Conservation (phyloP, 1,284 basidiomycete genomes). For the Ceratobasidium papillatum region DNA sequence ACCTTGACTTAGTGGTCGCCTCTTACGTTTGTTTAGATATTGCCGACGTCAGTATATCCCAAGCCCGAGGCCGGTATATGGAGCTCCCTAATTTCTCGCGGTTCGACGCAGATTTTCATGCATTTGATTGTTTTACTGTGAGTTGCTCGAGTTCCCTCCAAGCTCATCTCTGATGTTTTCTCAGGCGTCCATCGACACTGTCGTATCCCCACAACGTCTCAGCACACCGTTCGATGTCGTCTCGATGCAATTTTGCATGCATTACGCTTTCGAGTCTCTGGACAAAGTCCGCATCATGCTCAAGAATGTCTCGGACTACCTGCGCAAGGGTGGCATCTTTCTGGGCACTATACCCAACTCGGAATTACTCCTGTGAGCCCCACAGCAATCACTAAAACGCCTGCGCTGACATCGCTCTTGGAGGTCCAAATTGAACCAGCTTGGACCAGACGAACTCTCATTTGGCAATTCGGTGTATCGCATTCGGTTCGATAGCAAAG, state of each 20-base stretch:
- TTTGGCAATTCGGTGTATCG: slow-evolving; percentile 94
- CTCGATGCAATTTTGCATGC: slow-evolving; percentile 99
- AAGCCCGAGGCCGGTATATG: slow-evolving; percentile 77
- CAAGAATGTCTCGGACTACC: slow-evolving; percentile 83
- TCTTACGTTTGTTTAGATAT: slow-evolving; percentile 69
- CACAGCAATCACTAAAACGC: background rate
- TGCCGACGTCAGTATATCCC: slow-evolving; percentile 88
- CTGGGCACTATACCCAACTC: slow-evolving; percentile 95
- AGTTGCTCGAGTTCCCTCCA: slow-evolving; percentile 44
- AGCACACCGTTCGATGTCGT: slow-evolving; percentile 86
- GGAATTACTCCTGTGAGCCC: slow-evolving; percentile 75
- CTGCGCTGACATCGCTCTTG: background rate
- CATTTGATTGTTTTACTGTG: slow-evolving; percentile 87
- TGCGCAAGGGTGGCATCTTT: slow-evolving; percentile 86
- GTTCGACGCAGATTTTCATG: slow-evolving; percentile 83
- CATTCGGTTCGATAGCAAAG: slow-evolving; percentile 82
- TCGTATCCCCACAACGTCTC: slow-evolving; percentile 69
- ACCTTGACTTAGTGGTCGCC: slow-evolving; percentile 49
- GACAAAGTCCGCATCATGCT: slow-evolving; percentile 92
- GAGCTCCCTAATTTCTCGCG: slow-evolving; percentile 53
- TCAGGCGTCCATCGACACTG: slow-evolving; percentile 71
- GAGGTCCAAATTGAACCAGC: slow-evolving; percentile 72
- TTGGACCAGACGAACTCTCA: slow-evolving; percentile 70
- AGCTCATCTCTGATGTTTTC: background rate
- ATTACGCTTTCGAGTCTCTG: slow-evolving; percentile 95